phyloP scores from a whole-genome alignment of 139 green algal species.

The Chlamydomonas eustigma region DNA sequence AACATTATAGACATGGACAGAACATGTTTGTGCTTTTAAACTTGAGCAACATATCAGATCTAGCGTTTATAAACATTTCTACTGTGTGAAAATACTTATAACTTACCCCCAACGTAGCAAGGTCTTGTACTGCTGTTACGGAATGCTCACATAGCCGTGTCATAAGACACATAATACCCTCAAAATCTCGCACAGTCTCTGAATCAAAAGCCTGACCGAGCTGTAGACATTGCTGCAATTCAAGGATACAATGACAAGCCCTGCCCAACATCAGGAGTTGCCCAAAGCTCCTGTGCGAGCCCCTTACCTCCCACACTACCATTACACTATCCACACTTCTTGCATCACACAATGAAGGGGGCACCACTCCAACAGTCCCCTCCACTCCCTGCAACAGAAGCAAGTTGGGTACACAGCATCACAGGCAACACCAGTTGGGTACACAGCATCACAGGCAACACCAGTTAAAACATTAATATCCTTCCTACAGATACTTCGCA shows the following conservation, averaged over 20 bases:
- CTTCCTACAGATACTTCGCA: no score
- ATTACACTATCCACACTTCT: not conserved
- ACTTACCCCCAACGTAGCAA: no score
- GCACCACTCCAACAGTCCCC: not conserved
- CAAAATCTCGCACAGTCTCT: not conserved
- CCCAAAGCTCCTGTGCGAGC: not conserved
- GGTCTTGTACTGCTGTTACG: not conserved
- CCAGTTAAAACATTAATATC: no score
- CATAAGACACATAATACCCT: not conserved
- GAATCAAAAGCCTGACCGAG: not conserved
- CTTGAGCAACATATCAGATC: no score
- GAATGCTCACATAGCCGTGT: not conserved
- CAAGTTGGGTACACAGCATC: no score
- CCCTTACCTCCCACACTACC: slow-evolving; percentile 8
- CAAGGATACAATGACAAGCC: not conserved
- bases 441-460: no score
- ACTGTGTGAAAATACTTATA: no score
- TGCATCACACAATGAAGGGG: not conserved
- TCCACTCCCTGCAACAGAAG: slow-evolving; percentile 1
- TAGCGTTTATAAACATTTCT: no score
- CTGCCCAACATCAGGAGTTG: slow-evolving; percentile 12
- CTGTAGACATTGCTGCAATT: not conserved
- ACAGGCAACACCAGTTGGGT: no score
- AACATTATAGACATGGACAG: no score
- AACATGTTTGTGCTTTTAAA: no score